Evolutionary conservation across 306 rosid genomes (phyloP).

Genomic region (Castanopsis chinensis): DNA sequence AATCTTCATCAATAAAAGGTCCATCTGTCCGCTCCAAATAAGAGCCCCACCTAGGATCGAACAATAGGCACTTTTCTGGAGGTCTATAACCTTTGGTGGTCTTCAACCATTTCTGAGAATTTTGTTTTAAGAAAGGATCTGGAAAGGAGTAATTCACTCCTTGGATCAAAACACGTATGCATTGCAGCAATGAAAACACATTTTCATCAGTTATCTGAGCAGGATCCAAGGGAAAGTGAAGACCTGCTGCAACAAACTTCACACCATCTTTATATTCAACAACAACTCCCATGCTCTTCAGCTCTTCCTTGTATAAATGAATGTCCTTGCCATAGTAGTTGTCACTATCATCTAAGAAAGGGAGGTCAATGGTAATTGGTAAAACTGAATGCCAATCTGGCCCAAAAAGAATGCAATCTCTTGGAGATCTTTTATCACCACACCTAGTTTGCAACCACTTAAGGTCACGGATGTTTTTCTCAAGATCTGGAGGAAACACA

Average conservation of each 20-base stretch:
- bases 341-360: constrained; percentile 59
- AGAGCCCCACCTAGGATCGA: constrained; percentile 39
- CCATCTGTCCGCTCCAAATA: constrained; percentile 52
- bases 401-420: constrained; percentile 55
- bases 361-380: constrained; percentile 48
- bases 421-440: constrained; percentile 45
- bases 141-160: constrained; percentile 14
- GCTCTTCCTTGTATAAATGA: constrained; percentile 46
- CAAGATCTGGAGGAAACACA: constrained; percentile 33
- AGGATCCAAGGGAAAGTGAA: constrained; percentile 43
- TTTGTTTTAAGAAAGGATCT: constrained; percentile 25
- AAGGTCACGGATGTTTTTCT: background rate
- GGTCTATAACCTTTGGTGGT: constrained; percentile 51
- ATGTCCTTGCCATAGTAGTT: constrained; percentile 41
- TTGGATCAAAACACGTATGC: constrained; percentile 27
- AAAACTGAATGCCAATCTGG: constrained; percentile 59
- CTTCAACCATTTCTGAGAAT: constrained; percentile 59
- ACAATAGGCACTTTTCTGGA: constrained; percentile 54
- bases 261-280: constrained; percentile 46
- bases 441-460: constrained; percentile 59
- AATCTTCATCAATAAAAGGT: constrained; percentile 60
- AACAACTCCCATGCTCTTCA: constrained; percentile 54
- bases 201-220: constrained; percentile 33
- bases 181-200: constrained; percentile 53
- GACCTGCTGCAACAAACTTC: constrained; percentile 34